phyloP scores from a whole-genome alignment of 2,329 filamentous ascomycete genomes.

The Zalaria obscura region DNA sequence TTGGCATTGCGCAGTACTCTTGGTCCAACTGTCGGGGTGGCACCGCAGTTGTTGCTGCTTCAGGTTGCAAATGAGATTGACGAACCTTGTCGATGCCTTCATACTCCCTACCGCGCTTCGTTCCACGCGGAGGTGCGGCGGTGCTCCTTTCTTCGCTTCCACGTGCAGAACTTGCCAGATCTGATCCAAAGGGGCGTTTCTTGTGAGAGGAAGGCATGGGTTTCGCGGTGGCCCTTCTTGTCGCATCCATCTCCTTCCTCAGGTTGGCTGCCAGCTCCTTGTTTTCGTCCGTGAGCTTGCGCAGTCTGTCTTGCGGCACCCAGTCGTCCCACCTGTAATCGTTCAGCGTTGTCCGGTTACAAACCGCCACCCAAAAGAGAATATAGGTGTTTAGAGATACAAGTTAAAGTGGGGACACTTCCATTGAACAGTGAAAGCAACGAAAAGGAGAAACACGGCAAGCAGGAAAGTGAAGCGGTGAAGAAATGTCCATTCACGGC shows the following conservation, averaged over 20 bases:
- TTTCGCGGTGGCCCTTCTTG: conserved; percentile 34
- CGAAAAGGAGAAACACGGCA: too few relatives aligned
- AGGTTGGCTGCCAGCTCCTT: conserved; percentile 71
- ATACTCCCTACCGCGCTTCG: conserved; percentile 62
- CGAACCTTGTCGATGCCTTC: conserved; percentile 62
- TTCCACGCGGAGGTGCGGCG: conserved; percentile 48
- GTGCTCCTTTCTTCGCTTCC: conserved; percentile 67
- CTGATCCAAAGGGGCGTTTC: conserved; percentile 41
- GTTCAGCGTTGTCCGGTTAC: too few relatives aligned
- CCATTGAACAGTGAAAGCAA: too few relatives aligned
- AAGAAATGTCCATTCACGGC: too few relatives aligned
- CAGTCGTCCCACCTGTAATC: conserved; percentile 79
- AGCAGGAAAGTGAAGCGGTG: too few relatives aligned
- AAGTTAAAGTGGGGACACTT: too few relatives aligned
- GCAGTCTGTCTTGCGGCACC: conserved; percentile 84
- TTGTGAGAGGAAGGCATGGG: conserved; percentile 29
- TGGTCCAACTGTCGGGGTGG: too few relatives aligned
- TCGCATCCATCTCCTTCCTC: conserved; percentile 51
- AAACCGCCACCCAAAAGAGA: too few relatives aligned
- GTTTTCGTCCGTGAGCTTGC: conserved; percentile 91
- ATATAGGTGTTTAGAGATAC: too few relatives aligned
- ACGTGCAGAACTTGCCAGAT: conserved; percentile 45
- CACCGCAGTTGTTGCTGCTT: too few relatives aligned
- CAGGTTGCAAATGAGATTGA: conserved; percentile 2
- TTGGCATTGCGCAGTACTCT: too few relatives aligned